phyloP scores from a whole-genome alignment of 441 rosid genomes.

The Iberis amara region DNA sequence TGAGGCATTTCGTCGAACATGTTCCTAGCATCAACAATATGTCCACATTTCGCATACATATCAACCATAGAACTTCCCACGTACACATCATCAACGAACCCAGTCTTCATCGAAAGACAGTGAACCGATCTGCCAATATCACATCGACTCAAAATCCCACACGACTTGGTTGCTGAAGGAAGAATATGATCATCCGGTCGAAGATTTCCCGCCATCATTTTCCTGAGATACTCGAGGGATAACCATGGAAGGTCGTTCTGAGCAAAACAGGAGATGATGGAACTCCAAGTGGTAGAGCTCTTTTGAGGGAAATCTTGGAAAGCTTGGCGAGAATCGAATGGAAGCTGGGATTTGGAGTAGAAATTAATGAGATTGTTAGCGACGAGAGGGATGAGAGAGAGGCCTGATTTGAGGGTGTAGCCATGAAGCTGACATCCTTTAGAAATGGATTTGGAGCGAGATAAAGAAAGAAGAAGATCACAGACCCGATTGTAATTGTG shows the following conservation, averaged over 20 bases:
- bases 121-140: constrained; percentile 60
- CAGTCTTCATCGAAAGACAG: constrained; percentile 52
- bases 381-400: constrained; percentile 58
- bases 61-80: constrained; percentile 77
- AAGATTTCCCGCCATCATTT: constrained; percentile 39
- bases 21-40: constrained; percentile 46
- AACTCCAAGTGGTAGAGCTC: constrained; percentile 83
- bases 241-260: constrained; percentile 75
- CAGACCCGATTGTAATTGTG: constrained; percentile 41
- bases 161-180: constrained; percentile 69
- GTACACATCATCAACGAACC: constrained; percentile 57
- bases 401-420: constrained; percentile 58
- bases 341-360: constrained; percentile 74
- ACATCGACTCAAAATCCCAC: constrained; percentile 53
- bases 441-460: constrained; percentile 42
- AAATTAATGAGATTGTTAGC: constrained; percentile 74
- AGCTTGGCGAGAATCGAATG: constrained; percentile 43
- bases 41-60: constrained; percentile 76
- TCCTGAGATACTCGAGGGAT: constrained; percentile 57
- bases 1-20: constrained; percentile 79
- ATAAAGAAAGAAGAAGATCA: constrained; percentile 52
- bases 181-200: constrained; percentile 69
- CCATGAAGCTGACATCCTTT: constrained; percentile 75
- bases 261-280: constrained; percentile 63
- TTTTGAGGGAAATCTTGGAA: constrained; percentile 45